Evolutionary conservation across 1,284 basidiomycete species (phyloP).

Genomic region (Cutaneotrichosporon mucoides): DNA sequence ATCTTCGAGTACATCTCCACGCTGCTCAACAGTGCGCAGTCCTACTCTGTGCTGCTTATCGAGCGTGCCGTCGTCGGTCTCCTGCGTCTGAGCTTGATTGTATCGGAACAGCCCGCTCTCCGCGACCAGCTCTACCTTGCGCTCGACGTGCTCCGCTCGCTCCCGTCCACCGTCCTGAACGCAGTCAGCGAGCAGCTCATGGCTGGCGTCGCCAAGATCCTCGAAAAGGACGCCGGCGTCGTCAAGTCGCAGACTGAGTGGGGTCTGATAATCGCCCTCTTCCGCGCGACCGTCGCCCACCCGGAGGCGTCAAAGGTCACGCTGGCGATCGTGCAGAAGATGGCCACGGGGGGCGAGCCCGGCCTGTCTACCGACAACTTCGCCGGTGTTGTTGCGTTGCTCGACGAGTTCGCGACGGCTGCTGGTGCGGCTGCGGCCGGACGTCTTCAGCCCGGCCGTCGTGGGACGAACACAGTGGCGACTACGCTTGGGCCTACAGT

Average conservation of each 20-base stretch:
- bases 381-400: constrained; percentile 67
- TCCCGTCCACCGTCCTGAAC: constrained; percentile 72
- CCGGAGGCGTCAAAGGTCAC: constrained; percentile 80
- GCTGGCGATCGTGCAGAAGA: constrained; percentile 66
- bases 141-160: constrained; percentile 77
- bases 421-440: constrained; percentile 64
- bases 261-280: constrained; percentile 86
- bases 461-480: constrained; percentile 25
- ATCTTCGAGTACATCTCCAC: constrained; percentile 86
- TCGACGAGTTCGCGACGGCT: constrained; percentile 80
- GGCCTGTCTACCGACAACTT: constrained; percentile 74
- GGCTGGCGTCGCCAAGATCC: constrained; percentile 71
- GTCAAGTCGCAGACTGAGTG: constrained; percentile 89
- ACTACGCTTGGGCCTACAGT: constrained; percentile 59
- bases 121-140: constrained; percentile 92
- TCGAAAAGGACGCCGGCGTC: constrained; percentile 68
- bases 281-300: constrained; percentile 78
- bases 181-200: constrained; percentile 88
- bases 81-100: constrained; percentile 69
- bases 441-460: constrained; percentile 49
- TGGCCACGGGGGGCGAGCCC: constrained; percentile 54
- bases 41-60: constrained; percentile 83
- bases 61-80: constrained; percentile 95
- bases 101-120: constrained; percentile 68
- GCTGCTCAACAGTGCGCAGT: constrained; percentile 68